Percentiles rank a stretch among this genome's conserved stretches.
These are phyloP conservation scores for Monosporascus sp. DNA, from an alignment of 2,329 filamentous ascomycete genomes.

Conservation along the genomic window DNA sequence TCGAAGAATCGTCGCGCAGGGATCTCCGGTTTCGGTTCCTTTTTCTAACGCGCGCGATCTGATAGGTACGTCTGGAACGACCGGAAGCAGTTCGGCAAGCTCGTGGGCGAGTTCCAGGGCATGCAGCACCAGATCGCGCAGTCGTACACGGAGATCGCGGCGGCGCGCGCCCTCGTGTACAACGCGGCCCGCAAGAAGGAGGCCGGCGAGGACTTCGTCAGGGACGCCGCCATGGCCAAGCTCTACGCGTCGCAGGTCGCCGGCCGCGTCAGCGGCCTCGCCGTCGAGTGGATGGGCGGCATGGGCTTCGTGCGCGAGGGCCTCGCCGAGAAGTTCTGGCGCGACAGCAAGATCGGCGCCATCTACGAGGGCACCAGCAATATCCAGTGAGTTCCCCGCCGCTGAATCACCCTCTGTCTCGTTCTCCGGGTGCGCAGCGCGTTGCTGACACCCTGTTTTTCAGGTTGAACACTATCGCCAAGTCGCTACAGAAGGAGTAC, in stretches of 20 bases:
- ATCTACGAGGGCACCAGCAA: constrained; percentile 93
- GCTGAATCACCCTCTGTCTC: neutral
- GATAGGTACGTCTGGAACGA: constrained; percentile 87
- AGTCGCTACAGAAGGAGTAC: constrained; percentile 58
- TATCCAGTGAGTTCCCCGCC: constrained; percentile 50
- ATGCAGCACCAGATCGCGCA: constrained; percentile 99
- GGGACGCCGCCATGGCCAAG: constrained; percentile 97
- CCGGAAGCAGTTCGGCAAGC: constrained; percentile 89
- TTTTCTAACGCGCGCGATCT: neutral
- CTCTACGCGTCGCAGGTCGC: constrained; percentile 91
- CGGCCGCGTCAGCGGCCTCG: constrained; percentile 74
- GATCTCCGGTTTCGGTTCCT: too few relatives aligned
- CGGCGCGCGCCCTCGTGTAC: constrained; percentile 87
- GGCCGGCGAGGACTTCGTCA: constrained; percentile 89
- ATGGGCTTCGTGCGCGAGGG: constrained; percentile 98
- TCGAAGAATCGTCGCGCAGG: too few relatives aligned
- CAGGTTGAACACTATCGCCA: constrained; percentile 59
- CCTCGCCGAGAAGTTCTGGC: constrained; percentile 94
- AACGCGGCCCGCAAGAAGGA: constrained; percentile 98
- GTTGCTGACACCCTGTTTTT: constrained; percentile 18
- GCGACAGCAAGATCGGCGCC: constrained; percentile 96
- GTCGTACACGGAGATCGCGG: constrained; percentile 87
- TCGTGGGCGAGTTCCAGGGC: constrained; percentile 94
- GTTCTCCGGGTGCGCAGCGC: neutral
- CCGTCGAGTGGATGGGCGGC: constrained; percentile 98